Evolutionary conservation across 805 yeast genomes (phyloP), one percentile per base, ranked within the genome.

Genomic region (Clavispora asparagi): DNA sequence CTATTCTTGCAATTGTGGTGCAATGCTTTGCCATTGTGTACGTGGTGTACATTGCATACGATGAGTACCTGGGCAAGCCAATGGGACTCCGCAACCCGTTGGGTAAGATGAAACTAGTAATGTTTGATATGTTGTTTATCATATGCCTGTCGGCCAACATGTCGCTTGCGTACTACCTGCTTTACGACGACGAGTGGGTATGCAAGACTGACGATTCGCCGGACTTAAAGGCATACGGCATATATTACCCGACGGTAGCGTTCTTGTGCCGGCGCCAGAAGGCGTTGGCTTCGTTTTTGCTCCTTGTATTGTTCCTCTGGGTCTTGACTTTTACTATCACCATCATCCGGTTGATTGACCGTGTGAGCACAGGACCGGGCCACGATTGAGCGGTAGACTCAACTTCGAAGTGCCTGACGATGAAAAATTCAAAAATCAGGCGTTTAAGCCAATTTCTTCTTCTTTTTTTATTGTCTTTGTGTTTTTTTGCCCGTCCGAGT

Each of bases 31-130:
- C 96, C 3, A 66, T 88, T 25, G 76, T 81, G 0, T 94, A 94
- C 61, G 75, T 90, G 46, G 66, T 83, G 4, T 90, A 87, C 64
- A 87, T 92, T 62, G 82, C 96, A 2, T 82, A 81, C 58, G 98
- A 94, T 64, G 99, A 94, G 64, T 92, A 88, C 64, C 78, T 83
- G 23, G 95, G 97, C 12, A 85, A 88, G 60, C 99, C 98, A 0
- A 64, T 94, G 41, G 99, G 99, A 0, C 72, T 94, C 39, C 77
- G 99, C 55, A 79, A 88, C 50, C 95, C 97, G 0, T 71, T 79
- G 49, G 88, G 86, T 23, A 94, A 94, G 62, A 78, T 94, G 73
- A 76, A 87, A 58, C 75, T 92, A 48, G 79, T 92, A 49, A 71
- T 90, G 71, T 71, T 90, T 54, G 99, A 94, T 62, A 70, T 92